Evolutionary conservation across 768 basidiomycete species (phyloP), one percentile per base, ranked within the genome.

Genomic region (Hortiboletus flavorubellus): DNA sequence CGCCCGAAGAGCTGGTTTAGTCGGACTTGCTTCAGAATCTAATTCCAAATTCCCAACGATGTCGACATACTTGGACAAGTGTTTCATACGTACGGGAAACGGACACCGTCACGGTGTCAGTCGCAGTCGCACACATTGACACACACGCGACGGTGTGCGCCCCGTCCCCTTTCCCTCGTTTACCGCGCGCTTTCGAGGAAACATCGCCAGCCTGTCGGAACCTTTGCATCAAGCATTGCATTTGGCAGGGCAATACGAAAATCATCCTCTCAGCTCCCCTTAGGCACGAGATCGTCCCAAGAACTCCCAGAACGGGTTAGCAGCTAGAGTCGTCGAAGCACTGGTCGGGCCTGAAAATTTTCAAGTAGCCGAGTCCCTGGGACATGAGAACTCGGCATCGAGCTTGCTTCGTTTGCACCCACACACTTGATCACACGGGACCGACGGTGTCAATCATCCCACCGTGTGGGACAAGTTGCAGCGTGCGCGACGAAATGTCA

Each of bases 121-220:
- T 55, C 15, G 8, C 29, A 54, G 31, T 23, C 29, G 8, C 18
- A 21, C 21, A 21, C 21, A 21, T 21, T 21, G 21, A 21, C 30
- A 7, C 41, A 16, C 39, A 30, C 37, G 33, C 31, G 14, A 31
- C 10, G 21, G 26, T 31, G 35, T 23, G 41, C 7, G 26, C n/a
- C 33, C 33, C 33, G 12, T 12, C 37, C 18, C 4, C 31, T 31
- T 33, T 31, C n/a, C 42, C 39, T 3, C 26, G n/a, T 34, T 23
- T 46, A 18, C 16, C n/a, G 39, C n/a, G 44, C 43, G 14, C 54
- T 38, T 21, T 10, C 34, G 21, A 21, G 31, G 16, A 30, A 40
- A 38, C n/a, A 38, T 52, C 53, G 54, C 63, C 63, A 53, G 1
- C 1, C 18, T 54, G 26, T 53, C 62, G 62, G 62, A 64, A 53